Evolutionary conservation across 2,329 filamentous ascomycete genomes (phyloP), one percentile per base, ranked within the genome.

Genomic region (Fusarium tjaetaba): DNA sequence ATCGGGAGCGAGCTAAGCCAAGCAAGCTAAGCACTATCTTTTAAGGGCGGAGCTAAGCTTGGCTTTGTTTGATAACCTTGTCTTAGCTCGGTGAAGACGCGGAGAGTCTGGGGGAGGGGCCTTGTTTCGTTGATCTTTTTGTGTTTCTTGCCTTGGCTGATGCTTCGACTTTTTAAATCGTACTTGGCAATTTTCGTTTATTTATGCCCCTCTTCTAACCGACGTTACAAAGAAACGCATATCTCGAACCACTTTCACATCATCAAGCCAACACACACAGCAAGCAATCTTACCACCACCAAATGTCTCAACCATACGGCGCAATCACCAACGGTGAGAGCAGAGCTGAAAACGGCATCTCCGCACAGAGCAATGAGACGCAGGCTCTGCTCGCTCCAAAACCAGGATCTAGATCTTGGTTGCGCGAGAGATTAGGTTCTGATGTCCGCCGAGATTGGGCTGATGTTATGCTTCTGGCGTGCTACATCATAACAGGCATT

Each of bases 401-500:
- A 26, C 59, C 70, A 3, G 38, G 61, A 26, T 41, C 65, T 26
- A 55, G 53, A 34, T 76, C 71, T 34, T 77, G 76, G 76, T 42
- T 70, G 67, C 69, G 65, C 11, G 51, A 65, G 26, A 70, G 63
- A 59, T 68, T 78, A 58, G 49, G 56, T 34, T 70, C 74, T 26
- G 76, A 78, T 61, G 73, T 77, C 38, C 74, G 74, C 38, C 89
- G 90, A 34, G 85, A 88, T 49, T 88, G 90, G 86, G 89, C 90
- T 20, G 93, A 96, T 77, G 71, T 93, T 3, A 84, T 94, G 26
- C 85, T 96, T 43, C 84, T 96, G 8, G 83, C 89, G 34, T 94
- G 92, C 82, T 95, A 95, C 80, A 83, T 93, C 72, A 92, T 95
- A 79, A 95, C 93, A 0, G 93, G 93, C 8, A 84, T 96, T 16